A percentile compares a stretch with the other conserved stretches of the same genome.
Evolutionary conservation across 108 stramenopile genomes (phyloP).

Genomic region (Cyclotella choctawhatcheeana): DNA sequence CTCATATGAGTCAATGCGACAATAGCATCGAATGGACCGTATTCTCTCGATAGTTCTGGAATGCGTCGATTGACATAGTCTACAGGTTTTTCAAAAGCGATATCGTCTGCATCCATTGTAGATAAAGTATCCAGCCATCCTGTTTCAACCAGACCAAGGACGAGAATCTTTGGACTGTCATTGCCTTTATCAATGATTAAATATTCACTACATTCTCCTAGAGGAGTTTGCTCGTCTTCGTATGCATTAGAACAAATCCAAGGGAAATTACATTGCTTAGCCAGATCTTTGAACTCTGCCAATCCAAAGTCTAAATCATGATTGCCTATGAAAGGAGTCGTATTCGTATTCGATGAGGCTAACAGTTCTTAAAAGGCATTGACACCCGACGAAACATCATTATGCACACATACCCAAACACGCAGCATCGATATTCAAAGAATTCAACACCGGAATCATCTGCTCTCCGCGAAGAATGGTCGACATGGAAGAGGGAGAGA

Average conservation of each 20-base stretch:
- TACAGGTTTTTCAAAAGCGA: constrained; percentile 44
- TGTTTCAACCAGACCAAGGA: constrained; percentile 48
- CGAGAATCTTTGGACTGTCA: constrained; percentile 16
- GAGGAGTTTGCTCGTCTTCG: constrained; percentile 4
- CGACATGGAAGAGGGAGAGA: constrained; percentile 48
- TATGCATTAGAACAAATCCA: constrained; percentile 53
- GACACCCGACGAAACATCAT: too few relatives aligned
- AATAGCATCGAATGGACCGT: constrained; percentile 35
- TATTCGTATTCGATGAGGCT: too few relatives aligned
- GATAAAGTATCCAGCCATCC: constrained; percentile 51
- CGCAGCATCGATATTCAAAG: constrained; percentile 41
- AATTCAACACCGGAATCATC: constrained; percentile 52
- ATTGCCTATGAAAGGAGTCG: constrained; percentile 49
- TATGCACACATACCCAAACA: constrained; percentile 21
- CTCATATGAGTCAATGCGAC: constrained; percentile 62
- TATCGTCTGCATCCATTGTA: constrained; percentile 35
- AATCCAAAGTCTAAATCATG: constrained; percentile 61
- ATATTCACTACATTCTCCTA: constrained; percentile 35
- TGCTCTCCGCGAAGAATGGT: constrained; percentile 46
- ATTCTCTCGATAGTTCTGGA: constrained; percentile 22
- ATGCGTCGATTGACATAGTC: constrained; percentile 39
- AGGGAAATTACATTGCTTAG: constrained; percentile 39
- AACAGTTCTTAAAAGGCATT: too few relatives aligned
- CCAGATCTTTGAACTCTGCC: constrained; percentile 27
- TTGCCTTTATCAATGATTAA: constrained; percentile 32